Evolutionary conservation across 2,329 filamentous ascomycete species (phyloP), one percentile per base, ranked within the genome.

Genomic region (Didymella pomorum): DNA sequence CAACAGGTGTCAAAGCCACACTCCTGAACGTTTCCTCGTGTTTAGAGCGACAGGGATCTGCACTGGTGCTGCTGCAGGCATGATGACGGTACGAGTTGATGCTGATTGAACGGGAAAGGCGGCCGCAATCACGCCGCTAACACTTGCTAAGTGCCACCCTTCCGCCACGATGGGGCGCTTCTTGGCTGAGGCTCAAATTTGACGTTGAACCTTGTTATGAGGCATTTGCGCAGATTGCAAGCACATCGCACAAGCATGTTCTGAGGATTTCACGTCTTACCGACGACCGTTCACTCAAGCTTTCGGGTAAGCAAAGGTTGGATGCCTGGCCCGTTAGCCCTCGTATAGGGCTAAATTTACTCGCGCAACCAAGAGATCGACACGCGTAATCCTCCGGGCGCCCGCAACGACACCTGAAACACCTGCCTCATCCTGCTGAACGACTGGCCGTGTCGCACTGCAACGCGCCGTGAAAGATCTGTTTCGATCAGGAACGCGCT

Each of bases 311-410:
- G 25, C 25, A 21, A 21, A 42, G 29, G 20, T 31, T 41, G 41
- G 23, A 23, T 45, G 44, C 29, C 41, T 53, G 37, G 56, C 26
- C 44, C 48, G 47, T 58, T 52, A 53, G 48, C 42, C 33, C 43
- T 62, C 59, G 59, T 62, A 56, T 58, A 52, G 46, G 37, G 49
- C 56, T 56, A 62, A 49, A 53, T 50, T 58, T 61, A 50, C 41
- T 29, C 35, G 12, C 16, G 5, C 37, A 41, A 43, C 33, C n/a
- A 45, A 35, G 16, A 37, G 46, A 58, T 58, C 52, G 55, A 55
- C 55, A 48, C 50, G 39, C 59, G 56, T 55, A 52, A 58, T 29
- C 51, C 52, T 51, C 47, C 31, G 31, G 31, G 4, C 12, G 31
- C 16, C 16, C 49, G 47, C 43, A 47, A 49, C 50, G 26, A 39